Evolutionary conservation across 495 filamentous ascomycete genomes (phyloP), one percentile per base, ranked within the genome.

Genomic region (Neurospora sp.): DNA sequence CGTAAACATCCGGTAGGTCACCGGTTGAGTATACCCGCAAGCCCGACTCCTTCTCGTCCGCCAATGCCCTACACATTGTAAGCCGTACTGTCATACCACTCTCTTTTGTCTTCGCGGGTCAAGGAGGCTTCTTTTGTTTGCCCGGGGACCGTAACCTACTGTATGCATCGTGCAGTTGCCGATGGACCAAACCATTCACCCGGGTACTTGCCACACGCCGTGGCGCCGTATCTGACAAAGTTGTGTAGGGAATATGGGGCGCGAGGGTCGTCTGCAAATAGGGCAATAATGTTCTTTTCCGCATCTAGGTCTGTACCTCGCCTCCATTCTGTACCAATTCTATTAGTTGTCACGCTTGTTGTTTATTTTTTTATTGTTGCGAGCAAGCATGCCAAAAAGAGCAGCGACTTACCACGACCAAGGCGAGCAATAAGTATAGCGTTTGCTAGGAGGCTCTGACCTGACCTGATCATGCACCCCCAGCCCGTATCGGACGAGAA

Each of bases 131-230:
- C 20, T n/a, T 62, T 23, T 39, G n/a, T 18, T 66, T 66, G 54
- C 27, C 27, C 8, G 38, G 23, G n/a, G 62, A 44, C 23, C 35
- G 44, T 38, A 14, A 85, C 93, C 78, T 82, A 97, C 94, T 96
- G 90, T 71, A 99, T 97, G 81, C 96, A 98, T 73, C 90, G 89
- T n/a, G 96, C 93, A 3, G 96, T 96, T 7, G 96, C 96, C 18
- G 93, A 97, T n/a, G 96, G 96, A 11, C 96, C 96, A 85, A 99
- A 99, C 96, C 96, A 99, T 82, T 98, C 93, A 35, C 96, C 96
- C 0, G 96, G 95, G 80, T 94, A 91, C 79, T 97, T 98, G 8
- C 93, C 94, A 79, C 96, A 99, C 14, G 92, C 92, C 40, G 88
- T 85, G 20, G 95, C 93, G 4, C 96, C 96, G 77, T 97, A 91